Base-by-base conservation (phyloP, 2,329 filamentous ascomycete genomes). In the Plectosphaerella cucumerina region DNA sequence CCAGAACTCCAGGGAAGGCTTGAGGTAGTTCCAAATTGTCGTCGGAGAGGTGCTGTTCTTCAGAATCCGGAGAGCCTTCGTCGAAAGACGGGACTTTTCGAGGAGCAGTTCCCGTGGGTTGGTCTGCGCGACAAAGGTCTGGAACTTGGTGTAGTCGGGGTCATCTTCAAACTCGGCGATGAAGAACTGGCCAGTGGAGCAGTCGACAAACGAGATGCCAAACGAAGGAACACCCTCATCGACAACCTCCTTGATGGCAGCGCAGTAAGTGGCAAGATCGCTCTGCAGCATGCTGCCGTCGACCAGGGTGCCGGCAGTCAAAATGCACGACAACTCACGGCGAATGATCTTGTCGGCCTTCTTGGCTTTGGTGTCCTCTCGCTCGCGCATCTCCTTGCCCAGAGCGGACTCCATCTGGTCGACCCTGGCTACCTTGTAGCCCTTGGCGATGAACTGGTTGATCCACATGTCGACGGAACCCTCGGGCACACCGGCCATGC, bases 361-460 rank as follows among this genome's bases (percentile, higher is more conserved):
- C 45, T 73, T 73, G 20, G 66, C 71, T 56, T 76, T 74, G 51
- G 78, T 81, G 21, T 17, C 42, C 56, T 88, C 89, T 46, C 93
- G 83, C 69, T 99, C 94, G n/a, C 94, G 87, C 94, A 99, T 97
- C 69, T 99, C 93, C 66, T 99, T 99, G 52, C 87, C 92, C 9
- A 99, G 74, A 2, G 94, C 94, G 33, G 91, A 96, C 71, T 99
- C 94, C 78, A 92, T 92, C 67, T 99, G 94, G 66, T 97, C 94
- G 21, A 99, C 94, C 17, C 93, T 81, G 6, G 94, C 94, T 49
- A 99, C 95, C 70, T 99, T 99, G 81, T 85, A 96, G 33, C 95
- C 94, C 68, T 97, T 97, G 52, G 93, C 94, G 39, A 99, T 92
- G 61, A 99, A 99, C 62, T 99, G 94, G 62, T 95, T 96, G 51